Percentiles rank a stretch among this genome's conserved stretches.
These are phyloP conservation scores for Cicer pinnatifidum DNA, from an alignment of 306 rosid species.

Conservation along the genomic window DNA sequence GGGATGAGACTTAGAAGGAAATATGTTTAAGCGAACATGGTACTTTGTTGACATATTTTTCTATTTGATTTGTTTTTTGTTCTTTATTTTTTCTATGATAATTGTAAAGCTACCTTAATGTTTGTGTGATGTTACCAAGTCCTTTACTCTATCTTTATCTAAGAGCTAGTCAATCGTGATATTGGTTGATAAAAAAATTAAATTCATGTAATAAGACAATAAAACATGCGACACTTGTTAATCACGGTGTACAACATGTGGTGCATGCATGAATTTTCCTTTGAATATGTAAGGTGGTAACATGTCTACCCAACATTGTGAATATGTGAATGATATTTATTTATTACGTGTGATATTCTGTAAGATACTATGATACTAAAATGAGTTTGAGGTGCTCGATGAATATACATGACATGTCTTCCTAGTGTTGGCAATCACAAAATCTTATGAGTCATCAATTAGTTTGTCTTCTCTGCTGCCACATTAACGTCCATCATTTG, in stretches of 20 bases:
- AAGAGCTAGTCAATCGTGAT: too few species aligned
- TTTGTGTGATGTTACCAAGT: conserved; percentile 4
- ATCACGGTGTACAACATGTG: conserved; percentile 52
- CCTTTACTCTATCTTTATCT: too few species aligned
- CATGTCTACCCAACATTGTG: conserved; percentile 47
- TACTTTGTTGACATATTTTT: conserved; percentile 47
- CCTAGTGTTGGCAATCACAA: conserved; percentile 32
- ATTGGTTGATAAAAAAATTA: background rate
- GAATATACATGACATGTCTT: conserved; percentile 38
- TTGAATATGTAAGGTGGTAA: conserved; percentile 44
- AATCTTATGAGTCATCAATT: conserved; percentile 41
- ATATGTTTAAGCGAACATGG: conserved; percentile 63
- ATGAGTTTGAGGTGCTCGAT: conserved; percentile 15
- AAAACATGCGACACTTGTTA: background rate
- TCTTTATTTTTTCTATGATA: background rate
- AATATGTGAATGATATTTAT: background rate
- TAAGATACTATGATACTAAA: background rate
- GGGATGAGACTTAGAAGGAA: conserved; percentile 73
- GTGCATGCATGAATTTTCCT: conserved; percentile 42
- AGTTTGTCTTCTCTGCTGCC: conserved; percentile 52
- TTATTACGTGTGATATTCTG: conserved; percentile 25
- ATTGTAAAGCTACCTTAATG: background rate
- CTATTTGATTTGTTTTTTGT: conserved; percentile 5
- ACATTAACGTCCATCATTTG: conserved; percentile 44
- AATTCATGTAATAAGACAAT: background rate